phyloP scores from a whole-genome alignment of 352 stramenopile genomes.

The Phytopythium kandeliae region DNA sequence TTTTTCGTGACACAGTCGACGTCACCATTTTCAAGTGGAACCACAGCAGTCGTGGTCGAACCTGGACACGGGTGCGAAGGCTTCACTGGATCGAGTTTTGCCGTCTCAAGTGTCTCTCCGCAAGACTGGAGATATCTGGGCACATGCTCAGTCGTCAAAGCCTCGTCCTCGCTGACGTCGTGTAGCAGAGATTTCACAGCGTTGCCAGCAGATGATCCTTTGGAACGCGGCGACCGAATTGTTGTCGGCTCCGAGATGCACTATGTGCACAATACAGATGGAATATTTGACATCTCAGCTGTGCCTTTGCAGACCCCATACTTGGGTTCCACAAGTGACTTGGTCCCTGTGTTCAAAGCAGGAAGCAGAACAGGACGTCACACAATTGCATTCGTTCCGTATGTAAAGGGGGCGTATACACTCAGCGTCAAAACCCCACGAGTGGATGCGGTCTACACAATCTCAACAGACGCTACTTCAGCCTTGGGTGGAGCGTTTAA shows the following conservation, averaged over 20 bases:
- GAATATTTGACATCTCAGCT: constrained; percentile 40
- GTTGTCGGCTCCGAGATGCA: constrained; percentile 75
- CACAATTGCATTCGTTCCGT: constrained; percentile 82
- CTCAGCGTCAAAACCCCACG: constrained; percentile 79
- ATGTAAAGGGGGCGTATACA: constrained; percentile 87
- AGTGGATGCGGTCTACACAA: constrained; percentile 64
- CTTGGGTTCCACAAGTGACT: constrained; percentile 39
- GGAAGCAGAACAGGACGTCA: constrained; percentile 68
- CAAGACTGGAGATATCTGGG: constrained; percentile 65
- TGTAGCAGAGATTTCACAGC: constrained; percentile 40
- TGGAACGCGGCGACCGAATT: constrained; percentile 77
- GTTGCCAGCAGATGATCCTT: constrained; percentile 22
- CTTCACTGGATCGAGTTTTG: constrained; percentile 34
- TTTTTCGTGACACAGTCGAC: constrained; percentile 60
- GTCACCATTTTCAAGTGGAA: constrained; percentile 18
- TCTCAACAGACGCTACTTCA: constrained; percentile 46
- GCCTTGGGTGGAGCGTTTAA: constrained; percentile 60
- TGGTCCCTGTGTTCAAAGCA: constrained; percentile 66
- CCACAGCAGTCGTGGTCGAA: constrained; percentile 37
- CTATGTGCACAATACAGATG: constrained; percentile 45
- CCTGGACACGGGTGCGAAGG: constrained; percentile 45
- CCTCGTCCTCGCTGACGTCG: constrained; percentile 18
- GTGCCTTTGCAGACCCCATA: constrained; percentile 75
- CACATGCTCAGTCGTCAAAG: constrained; percentile 39
- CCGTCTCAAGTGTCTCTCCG: constrained; percentile 50